Evolutionary conservation across 768 basidiomycete species (phyloP).

Genomic region (Hypholoma fasciculare): DNA sequence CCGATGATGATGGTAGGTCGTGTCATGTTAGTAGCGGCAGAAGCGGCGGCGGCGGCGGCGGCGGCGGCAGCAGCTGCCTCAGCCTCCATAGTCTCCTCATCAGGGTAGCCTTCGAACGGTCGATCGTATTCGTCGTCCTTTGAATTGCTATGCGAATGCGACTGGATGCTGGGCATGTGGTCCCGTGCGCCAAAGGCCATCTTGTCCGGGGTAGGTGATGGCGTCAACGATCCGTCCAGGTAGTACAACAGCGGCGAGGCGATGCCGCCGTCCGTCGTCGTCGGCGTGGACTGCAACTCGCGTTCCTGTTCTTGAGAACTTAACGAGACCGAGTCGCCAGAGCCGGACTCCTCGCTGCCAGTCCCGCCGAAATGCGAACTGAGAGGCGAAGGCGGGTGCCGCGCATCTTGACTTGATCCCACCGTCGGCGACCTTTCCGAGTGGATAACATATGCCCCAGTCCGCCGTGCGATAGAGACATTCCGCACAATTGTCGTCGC

Average conservation of each 20-base stretch:
- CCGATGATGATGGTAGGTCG: constrained; percentile 37
- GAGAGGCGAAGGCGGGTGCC: constrained; percentile 42
- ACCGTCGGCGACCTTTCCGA: background rate
- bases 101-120: constrained; percentile 21
- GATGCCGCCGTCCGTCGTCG: constrained; percentile 32
- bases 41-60: constrained; percentile 5
- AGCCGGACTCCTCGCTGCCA: constrained; percentile 13
- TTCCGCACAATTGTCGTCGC: constrained; percentile 42
- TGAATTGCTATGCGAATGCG: constrained; percentile 3
- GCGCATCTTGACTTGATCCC: constrained; percentile 3
- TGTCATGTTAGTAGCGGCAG: constrained; percentile 3
- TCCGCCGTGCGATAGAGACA: constrained; percentile 48
- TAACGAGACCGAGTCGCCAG: constrained; percentile 38
- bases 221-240: constrained; percentile 28
- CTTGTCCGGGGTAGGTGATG: constrained; percentile 22
- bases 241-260: constrained; percentile 36
- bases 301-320: constrained; percentile 38
- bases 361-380: constrained; percentile 48
- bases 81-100: constrained; percentile 26
- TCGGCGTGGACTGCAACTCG: constrained; percentile 30
- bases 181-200: constrained; percentile 20
- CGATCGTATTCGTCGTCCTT: constrained; percentile 20
- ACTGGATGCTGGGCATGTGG: constrained; percentile 15
- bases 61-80: constrained; percentile 14
- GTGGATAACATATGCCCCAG: constrained; percentile 53